Percentiles rank a stretch among this genome's conserved stretches.
These are phyloP conservation scores for Coelastrella sp. DNA, from an alignment of 139 green algal genomes.

Conservation along the genomic window DNA sequence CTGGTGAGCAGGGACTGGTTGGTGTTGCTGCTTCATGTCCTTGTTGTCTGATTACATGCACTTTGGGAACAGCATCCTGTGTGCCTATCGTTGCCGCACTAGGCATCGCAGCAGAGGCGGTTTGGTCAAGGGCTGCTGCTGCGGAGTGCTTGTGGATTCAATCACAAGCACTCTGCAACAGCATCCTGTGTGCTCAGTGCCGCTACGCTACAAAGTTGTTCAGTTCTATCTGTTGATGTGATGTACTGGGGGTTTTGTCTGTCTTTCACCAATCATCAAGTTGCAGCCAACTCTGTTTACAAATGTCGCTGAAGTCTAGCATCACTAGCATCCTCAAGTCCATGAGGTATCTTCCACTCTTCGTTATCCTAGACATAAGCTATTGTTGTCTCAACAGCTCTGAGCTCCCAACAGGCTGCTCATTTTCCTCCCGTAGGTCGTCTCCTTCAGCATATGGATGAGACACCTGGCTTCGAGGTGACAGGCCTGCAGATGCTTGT, in stretches of 20 bases:
- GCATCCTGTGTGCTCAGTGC: too few relatives aligned
- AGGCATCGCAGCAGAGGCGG: neutral
- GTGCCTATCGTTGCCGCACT: neutral
- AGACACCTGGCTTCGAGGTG: conserved; percentile 95
- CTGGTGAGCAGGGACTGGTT: conserved; percentile 51
- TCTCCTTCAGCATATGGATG: conserved; percentile 99
- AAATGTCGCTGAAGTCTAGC: too few relatives aligned
- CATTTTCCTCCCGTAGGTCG: conserved; percentile 66
- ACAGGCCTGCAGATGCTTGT: conserved; percentile 88
- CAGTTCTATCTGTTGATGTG: too few relatives aligned
- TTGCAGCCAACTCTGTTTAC: too few relatives aligned
- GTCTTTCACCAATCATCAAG: too few relatives aligned
- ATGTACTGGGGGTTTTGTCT: too few relatives aligned
- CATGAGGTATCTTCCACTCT: too few relatives aligned
- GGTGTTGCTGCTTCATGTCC: neutral
- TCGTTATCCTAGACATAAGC: neutral
- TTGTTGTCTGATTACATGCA: neutral
- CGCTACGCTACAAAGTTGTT: too few relatives aligned
- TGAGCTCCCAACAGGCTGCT: neutral
- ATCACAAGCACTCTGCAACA: too few relatives aligned
- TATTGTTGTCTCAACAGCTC: neutral
- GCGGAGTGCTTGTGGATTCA: too few relatives aligned
- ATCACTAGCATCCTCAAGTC: too few relatives aligned
- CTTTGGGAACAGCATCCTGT: neutral
- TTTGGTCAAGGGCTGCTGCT: too few relatives aligned